Evolutionary conservation across 768 basidiomycete genomes (phyloP), one percentile per base, ranked within the genome.

Genomic region (Rhizopogon vinicolor): DNA sequence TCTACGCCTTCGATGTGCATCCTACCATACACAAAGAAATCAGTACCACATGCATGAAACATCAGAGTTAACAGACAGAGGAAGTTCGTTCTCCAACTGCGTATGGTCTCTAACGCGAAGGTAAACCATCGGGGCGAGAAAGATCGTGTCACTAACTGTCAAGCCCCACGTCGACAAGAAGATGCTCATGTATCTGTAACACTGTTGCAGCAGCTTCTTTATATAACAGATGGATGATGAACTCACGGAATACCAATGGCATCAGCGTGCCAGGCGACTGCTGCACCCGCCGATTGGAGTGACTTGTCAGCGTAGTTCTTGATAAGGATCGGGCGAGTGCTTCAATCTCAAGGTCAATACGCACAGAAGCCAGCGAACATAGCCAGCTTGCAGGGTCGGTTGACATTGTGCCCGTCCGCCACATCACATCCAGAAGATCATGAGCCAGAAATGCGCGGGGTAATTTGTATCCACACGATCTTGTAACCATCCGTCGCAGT

Each of bases 311-410:
- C 31, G n/a, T 42, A 13, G 44, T 18, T 7, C 16, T 37, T 22
- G 35, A 52, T 52, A 19, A 58, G 55, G 18, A 35, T 28, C 16
- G 12, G 53, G 51, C 28, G 33, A 28, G 28, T 52, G 7, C n/a
- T 13, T 45, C 29, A 19, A 44, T 18, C 37, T 43, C 39, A 28
- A 22, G 41, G 18, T n/a, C 16, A 22, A 61, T 13, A 79, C 87
- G 61, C 62, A 91, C 90, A 93, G 61, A 93, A 89, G 35, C 91
- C 91, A 13, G 86, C 73, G 65, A 93, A 87, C 66, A n/a, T n/a
- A n/a, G n/a, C n/a, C n/a, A n/a, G n/a, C n/a, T n/a, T n/a, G n/a
- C n/a, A n/a, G n/a, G n/a, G n/a, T n/a, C n/a, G n/a, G n/a, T n/a
- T n/a, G n/a, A n/a, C n/a, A n/a, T n/a, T n/a, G n/a, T n/a, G n/a